Base-by-base conservation (phyloP, 768 basidiomycete species). In the Leccinellum luteum region DNA sequence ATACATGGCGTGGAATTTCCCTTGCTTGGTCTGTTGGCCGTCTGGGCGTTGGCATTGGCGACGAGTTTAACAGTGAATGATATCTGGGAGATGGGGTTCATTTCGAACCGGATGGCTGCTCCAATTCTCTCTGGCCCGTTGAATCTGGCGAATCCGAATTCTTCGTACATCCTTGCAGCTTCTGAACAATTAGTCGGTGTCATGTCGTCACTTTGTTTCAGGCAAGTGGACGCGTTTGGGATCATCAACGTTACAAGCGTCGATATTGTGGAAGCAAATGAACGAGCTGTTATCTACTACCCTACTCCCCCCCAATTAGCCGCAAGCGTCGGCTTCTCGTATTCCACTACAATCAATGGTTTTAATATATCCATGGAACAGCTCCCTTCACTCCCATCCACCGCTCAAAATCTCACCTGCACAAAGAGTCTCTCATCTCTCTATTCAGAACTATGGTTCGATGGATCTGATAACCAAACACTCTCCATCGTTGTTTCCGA, bases 11-110 rank as follows among this genome's bases (percentile, higher is more conserved):
- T 48, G 3, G 65, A 60, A 41, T 8, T 60, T 6, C 58, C 58
- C 17, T 52, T 59, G 15, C 47, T 66, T 31, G 51, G 17, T 14
- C 41, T 64, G 9, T 55, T 15, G 15, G 53, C 9, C 23, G 45
- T 54, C 28, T 66, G 57, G 64, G 55, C 15, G 9, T n/a, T 64
- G 51, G 64, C 47, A 34, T 34, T 66, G 27, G 53, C 9, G 0
- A 59, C 59, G 1, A 25, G 57, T 12, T 50, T 66, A 54, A 64
- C 59, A 1, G 58, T 58, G 5, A 55, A 54, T 25, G 34, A 48
- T 17, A 48, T 9, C 13, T 62, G 64, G 57, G 38, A 21, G 32
- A 52, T 56, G 52, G 44, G 10, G 0, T 13, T 55, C 13, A 0
- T 3, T 17, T 13, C 31, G 23, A 5, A 0, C 17, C 0, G 0